Evolutionary conservation across 805 yeast genomes (phyloP), one percentile per base, ranked within the genome.

Genomic region (Suhomyces kilbournensis): DNA sequence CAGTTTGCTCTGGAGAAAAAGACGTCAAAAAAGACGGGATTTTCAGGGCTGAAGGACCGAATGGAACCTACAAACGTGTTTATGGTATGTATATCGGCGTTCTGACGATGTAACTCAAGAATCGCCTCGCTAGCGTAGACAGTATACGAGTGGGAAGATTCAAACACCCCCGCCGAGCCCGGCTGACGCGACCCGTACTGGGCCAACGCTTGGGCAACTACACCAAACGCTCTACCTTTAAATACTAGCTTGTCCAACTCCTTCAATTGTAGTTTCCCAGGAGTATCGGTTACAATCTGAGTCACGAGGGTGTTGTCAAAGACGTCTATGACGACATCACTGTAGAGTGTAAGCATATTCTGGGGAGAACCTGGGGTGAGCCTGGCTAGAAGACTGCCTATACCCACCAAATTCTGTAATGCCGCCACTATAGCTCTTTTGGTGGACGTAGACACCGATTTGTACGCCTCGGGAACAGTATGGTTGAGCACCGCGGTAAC

Each of bases 231-330:
- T 45, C 58, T 63, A 0, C 78, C 78, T 44, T 63, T 71, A 54
- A 68, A 74, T 8, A 75, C n/a, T 4, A 74, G 56, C 47, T 69
- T 69, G 46, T 72, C 77, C n/a, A 71, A 53, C 51, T 74, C 78
- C 44, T 64, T 65, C 7, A 53, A 32, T 30, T 63, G 64, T 6
- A 61, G 25, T 2, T 51, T 47, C 4, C 17, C 22, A 12, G 45
- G 30, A 4, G 17, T 23, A 4, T 20, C 10, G 7, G 8, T 7
- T 7, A 42, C 7, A 6, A 42, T 22, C 6, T 14, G 8, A 4
- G 30, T 8, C 14, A 42, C 19, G 4, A 42, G 45, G 5, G 45
- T 42, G 4, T 12, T 20, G 22, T 42, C 28, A 20, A 42, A 42
- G 10, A 42, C 26, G 30, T 42, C 45, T 12, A 22, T 14, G 26